These are phyloP conservation scores for Phtheirospermum japonicum DNA, from an alignment of 257 asterid genomes.

Conservation along the genomic window DNA sequence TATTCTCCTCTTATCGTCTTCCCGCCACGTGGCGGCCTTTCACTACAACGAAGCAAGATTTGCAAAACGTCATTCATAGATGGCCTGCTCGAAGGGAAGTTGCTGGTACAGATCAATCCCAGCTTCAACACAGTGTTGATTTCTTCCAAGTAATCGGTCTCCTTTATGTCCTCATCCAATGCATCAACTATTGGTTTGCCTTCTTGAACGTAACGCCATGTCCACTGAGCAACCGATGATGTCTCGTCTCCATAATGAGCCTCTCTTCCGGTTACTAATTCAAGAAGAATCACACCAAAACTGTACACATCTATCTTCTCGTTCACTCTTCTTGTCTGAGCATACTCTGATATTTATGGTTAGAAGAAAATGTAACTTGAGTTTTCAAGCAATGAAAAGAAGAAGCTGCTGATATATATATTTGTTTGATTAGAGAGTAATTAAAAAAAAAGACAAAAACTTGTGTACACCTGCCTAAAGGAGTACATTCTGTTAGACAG, in stretches of 20 bases:
- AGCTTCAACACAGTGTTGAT: slow-evolving; percentile 61
- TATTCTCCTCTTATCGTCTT: slow-evolving; percentile 40
- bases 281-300: slow-evolving; percentile 85
- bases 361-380: background rate
- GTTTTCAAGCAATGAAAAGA: background rate
- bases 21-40: slow-evolving; percentile 26
- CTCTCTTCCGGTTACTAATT: slow-evolving; percentile 73
- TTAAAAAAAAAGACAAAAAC: too few relatives aligned
- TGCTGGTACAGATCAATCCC: slow-evolving; percentile 68
- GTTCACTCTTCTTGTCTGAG: slow-evolving; percentile 61
- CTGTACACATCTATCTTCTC: slow-evolving; percentile 93
- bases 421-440: background rate
- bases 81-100: slow-evolving; percentile 66
- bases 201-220: slow-evolving; percentile 57
- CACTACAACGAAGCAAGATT: slow-evolving; percentile 48
- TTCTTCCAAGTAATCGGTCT: slow-evolving; percentile 51
- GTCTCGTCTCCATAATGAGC: slow-evolving; percentile 74
- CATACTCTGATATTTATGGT: slow-evolving; percentile 57
- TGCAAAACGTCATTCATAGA: slow-evolving; percentile 69
- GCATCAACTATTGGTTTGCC: slow-evolving; percentile 43
- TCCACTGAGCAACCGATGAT: slow-evolving; percentile 79
- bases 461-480: too few relatives aligned
- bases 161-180: slow-evolving; percentile 65
- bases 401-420: too few relatives aligned
- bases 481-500: too few relatives aligned